Evolutionary conservation across 495 filamentous ascomycete species (phyloP).

Genomic region (Penicillium ochrochloron): DNA sequence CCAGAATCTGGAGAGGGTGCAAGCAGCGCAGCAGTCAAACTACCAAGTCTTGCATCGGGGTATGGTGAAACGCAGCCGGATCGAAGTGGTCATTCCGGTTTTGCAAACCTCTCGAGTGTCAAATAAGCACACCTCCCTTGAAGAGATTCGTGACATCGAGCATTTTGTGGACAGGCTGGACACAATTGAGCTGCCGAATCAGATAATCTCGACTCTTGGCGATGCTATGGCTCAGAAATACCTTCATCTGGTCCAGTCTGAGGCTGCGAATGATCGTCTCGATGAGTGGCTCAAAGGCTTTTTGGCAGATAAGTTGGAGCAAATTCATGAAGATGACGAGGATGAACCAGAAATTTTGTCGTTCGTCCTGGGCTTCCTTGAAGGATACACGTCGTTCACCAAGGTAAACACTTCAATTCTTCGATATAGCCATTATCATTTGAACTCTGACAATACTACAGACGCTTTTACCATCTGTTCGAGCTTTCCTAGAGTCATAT

Average conservation of each 20-base stretch:
- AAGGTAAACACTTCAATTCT: conserved; percentile 55
- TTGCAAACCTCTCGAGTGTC: conserved; percentile 74
- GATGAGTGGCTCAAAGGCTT: conserved; percentile 69
- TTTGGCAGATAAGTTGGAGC: conserved; percentile 60
- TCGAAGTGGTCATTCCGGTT: conserved; percentile 62
- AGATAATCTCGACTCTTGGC: conserved; percentile 74
- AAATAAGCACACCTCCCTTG: conserved; percentile 58
- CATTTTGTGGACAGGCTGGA: conserved; percentile 78
- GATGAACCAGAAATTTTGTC: conserved; percentile 52
- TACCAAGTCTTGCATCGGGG: conserved; percentile 54
- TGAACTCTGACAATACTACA: conserved; percentile 40
- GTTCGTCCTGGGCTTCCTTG: conserved; percentile 59
- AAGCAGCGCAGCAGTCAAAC: conserved; percentile 33
- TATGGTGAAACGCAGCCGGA: conserved; percentile 48
- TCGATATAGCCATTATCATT: background rate
- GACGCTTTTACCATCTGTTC: conserved; percentile 63
- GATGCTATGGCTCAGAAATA: conserved; percentile 82
- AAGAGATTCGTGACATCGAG: conserved; percentile 75
- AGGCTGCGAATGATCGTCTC: conserved; percentile 58
- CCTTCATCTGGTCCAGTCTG: conserved; percentile 64
- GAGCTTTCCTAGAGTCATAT: conserved; percentile 66
- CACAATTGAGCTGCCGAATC: conserved; percentile 78
- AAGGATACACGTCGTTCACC: conserved; percentile 62
- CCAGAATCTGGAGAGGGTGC: conserved; percentile 47
- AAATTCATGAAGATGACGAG: conserved; percentile 52